Percentiles rank a stretch among this genome's conserved stretches.
Conservation (phyloP, 371 early-diverging fungal genomes). For the Mortierella sp. region DNA sequence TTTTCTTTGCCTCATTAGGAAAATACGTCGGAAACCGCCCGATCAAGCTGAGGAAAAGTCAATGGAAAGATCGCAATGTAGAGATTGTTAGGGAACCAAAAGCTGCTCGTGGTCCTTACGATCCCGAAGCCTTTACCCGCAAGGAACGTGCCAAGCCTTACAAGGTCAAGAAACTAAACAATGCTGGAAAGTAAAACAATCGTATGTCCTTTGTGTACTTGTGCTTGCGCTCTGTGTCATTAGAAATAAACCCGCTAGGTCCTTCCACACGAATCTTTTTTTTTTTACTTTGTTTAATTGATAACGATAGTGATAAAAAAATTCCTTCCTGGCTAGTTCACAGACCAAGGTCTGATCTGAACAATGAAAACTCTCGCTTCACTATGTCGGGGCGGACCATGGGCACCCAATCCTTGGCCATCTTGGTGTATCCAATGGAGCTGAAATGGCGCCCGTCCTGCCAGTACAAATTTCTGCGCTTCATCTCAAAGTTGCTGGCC, state of each 20-base stretch:
- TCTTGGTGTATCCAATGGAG: conserved; percentile 47
- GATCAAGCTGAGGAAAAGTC: conserved; percentile 94
- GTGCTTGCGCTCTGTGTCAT: background rate
- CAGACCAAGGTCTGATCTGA: conserved; percentile 44
- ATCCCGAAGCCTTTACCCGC: conserved; percentile 33
- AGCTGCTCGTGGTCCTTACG: conserved; percentile 43
- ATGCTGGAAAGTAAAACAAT: conserved; percentile 43
- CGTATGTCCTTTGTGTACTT: background rate
- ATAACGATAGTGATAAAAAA: background rate
- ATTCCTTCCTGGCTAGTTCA: conserved; percentile 1
- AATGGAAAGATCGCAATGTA: conserved; percentile 93
- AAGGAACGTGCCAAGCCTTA: conserved; percentile 57
- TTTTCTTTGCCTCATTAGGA: conserved; percentile 66
- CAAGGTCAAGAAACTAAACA: conserved; percentile 56
- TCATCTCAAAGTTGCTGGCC: conserved; percentile 51
- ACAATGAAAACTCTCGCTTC: conserved; percentile 52
- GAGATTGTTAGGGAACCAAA: conserved; percentile 67
- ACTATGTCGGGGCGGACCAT: conserved; percentile 50
- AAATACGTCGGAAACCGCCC: conserved; percentile 97
- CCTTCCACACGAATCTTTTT: background rate
- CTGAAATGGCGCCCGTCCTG: conserved; percentile 55
- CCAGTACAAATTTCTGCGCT: conserved; percentile 54
- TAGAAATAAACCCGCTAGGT: background rate
- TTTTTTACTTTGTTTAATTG: background rate
- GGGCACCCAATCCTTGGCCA: conserved; percentile 57